These are phyloP conservation scores for Sarcodon aspratus DNA, from an alignment of 768 basidiomycete genomes.

Conservation along the genomic window DNA sequence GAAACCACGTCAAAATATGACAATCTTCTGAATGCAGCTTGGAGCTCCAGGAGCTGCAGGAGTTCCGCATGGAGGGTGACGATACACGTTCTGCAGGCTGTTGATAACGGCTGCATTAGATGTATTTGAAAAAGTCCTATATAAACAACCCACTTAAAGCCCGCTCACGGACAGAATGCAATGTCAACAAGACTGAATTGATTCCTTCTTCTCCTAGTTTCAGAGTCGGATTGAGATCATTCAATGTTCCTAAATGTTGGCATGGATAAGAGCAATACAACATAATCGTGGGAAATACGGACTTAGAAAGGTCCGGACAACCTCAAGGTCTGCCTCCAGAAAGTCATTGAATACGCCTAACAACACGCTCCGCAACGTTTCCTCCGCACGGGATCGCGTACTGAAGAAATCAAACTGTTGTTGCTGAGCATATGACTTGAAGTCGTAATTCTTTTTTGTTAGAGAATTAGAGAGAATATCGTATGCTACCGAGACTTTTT, in stretches of 20 bases:
- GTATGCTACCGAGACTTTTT: constrained; percentile 79
- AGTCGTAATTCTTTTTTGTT: constrained; percentile 58
- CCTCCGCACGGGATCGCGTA: constrained; percentile 45
- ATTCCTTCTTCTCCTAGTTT: constrained; percentile 72
- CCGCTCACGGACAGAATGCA: constrained; percentile 62
- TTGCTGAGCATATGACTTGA: constrained; percentile 30
- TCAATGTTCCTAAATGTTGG: constrained; percentile 46
- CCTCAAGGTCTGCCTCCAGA: constrained; percentile 78
- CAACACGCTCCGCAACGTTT: constrained; percentile 69
- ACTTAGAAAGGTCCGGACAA: constrained; percentile 70
- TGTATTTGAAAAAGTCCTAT: background rate
- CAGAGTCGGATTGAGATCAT: constrained; percentile 71
- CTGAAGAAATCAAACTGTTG: constrained; percentile 41
- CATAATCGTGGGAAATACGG: background rate
- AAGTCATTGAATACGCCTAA: constrained; percentile 72
- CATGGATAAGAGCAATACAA: background rate
- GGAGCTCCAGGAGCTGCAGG: constrained; percentile 71
- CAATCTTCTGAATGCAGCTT: constrained; percentile 62
- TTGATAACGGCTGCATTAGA: background rate
- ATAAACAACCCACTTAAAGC: constrained; percentile 45
- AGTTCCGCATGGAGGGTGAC: constrained; percentile 64
- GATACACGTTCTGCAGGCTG: constrained; percentile 70
- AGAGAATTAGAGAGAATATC: constrained; percentile 67
- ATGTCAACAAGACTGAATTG: constrained; percentile 57
- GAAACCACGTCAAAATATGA: constrained; percentile 71